Evolutionary conservation across 2,329 filamentous ascomycete genomes (phyloP).

Genomic region (Penicillium sp.): DNA sequence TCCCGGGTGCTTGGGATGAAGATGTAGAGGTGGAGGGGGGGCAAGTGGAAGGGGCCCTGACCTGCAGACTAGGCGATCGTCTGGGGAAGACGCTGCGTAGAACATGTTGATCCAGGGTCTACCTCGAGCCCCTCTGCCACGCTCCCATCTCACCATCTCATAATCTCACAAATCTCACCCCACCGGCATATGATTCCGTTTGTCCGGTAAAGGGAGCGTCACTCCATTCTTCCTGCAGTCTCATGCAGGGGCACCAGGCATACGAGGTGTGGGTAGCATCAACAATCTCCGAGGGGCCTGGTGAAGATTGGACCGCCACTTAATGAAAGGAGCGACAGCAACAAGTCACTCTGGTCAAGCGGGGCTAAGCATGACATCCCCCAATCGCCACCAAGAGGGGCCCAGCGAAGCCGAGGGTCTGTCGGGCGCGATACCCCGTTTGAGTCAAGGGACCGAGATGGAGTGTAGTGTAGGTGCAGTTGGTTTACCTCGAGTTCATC

Average conservation of each 20-base stretch:
- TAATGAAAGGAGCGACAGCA: neutral
- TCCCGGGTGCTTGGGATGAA: constrained; percentile 12
- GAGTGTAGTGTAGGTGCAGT: neutral
- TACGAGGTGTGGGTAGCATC: neutral
- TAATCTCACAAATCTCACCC: neutral
- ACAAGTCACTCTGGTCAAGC: constrained; percentile 11
- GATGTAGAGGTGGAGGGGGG: neutral
- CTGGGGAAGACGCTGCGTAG: constrained; percentile 12
- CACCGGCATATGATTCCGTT: neutral
- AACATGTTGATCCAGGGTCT: neutral
- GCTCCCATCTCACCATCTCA: neutral
- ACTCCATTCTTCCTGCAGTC: neutral
- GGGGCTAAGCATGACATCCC: constrained; percentile 8
- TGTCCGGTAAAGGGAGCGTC: neutral
- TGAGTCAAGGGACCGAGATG: constrained; percentile 21
- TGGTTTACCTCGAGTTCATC: neutral
- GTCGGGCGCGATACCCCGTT: constrained; percentile 20
- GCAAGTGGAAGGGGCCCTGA: constrained; percentile 1
- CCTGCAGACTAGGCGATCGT: constrained; percentile 21
- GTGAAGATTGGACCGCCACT: no score
- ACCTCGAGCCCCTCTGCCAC: neutral
- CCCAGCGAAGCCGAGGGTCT: constrained; percentile 12
- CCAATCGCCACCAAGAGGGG: constrained; percentile 11
- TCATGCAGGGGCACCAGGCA: neutral
- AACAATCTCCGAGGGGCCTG: neutral